Evolutionary conservation across 2,329 filamentous ascomycete genomes (phyloP).

Genomic region (Sporothrix schenckii): DNA sequence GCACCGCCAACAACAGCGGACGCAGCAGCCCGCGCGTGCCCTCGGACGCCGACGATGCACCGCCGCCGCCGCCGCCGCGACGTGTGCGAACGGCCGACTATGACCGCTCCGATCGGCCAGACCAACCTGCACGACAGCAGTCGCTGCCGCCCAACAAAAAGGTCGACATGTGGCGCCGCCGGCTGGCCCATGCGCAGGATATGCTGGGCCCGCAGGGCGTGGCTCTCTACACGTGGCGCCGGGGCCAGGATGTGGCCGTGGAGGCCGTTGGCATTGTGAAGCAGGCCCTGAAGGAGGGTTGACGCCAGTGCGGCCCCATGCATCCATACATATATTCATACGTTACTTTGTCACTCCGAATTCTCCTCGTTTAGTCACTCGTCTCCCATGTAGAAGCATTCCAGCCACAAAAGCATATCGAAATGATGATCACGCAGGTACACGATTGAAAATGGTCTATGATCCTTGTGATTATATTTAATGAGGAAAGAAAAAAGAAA

Average conservation of each 20-base stretch:
- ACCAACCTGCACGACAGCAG: conserved; percentile 28
- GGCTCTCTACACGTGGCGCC: conserved; percentile 71
- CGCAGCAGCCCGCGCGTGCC: conserved; percentile 30
- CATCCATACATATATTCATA: no score
- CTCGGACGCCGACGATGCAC: conserved; percentile 31
- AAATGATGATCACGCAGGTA: no score
- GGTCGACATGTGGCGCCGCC: conserved; percentile 70
- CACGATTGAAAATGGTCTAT: no score
- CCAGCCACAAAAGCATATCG: conserved; percentile 14
- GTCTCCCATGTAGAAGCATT: neutral
- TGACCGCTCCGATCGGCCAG: conserved; percentile 32
- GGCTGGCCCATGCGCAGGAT: conserved; percentile 66
- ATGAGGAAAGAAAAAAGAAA: no score
- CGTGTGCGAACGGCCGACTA: conserved; percentile 26
- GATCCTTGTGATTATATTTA: no score
- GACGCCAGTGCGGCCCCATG: no score
- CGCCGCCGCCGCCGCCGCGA: conserved; percentile 32
- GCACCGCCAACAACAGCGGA: conserved; percentile 41
- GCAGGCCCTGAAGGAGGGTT: conserved; percentile 48
- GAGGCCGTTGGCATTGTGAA: conserved; percentile 68
- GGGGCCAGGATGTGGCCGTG: conserved; percentile 68
- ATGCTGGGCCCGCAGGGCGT: conserved; percentile 67
- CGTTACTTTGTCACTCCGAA: neutral
- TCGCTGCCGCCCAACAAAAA: conserved; percentile 60
- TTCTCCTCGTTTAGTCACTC: no score